Evolutionary conservation across 129 eudicot genomes (phyloP), one percentile per base, ranked within the genome.

Genomic region (Arctium minus): DNA sequence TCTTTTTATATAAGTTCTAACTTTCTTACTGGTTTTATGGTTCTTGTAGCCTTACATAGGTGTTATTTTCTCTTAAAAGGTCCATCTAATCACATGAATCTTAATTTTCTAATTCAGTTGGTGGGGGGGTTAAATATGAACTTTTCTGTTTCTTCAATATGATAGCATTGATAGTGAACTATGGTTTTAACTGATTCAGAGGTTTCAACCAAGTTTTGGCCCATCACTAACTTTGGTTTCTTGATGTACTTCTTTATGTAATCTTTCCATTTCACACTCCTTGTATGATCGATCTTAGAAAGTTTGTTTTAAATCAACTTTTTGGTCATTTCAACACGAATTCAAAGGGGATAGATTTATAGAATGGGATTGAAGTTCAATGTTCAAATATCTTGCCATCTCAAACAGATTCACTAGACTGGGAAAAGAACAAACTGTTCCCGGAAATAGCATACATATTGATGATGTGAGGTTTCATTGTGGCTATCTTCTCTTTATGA

Each of bases 401-500:
- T 62, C 27, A 37, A 5, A 62, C 32, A 2, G 70, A 33, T 77
- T 31, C n/a, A 22, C 30, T 56, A 50, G 70, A 32, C 36, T 3
- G 44, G 53, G 11, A 22, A 22, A 64, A 64, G 80, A 76, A 76
- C 56, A 36, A 64, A 12, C 65, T 17, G 22, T 0, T 56, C 15
- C 15, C 3, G 65, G 65, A 56, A 2, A 56, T 31, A 15, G 37
- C 15, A 9, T 69, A 37, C 65, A 32, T 37, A 39, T 56, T 56
- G 35, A 73, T 32, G 32, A 50, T 42, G 74, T 44, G 79, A 36
- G n/a, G 69, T 48, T 68, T 39, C 32, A 36, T 38, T 67, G 7
- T 74, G 70, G 75, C 50, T 81, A 4, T 77, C 73, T 38, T 78
- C 35, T 86, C 40, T 82, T 46, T 74, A 18, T 82, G 75, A 80